Conservation (phyloP, 495 filamentous ascomycete genomes). For the Talaromyces liani region DNA sequence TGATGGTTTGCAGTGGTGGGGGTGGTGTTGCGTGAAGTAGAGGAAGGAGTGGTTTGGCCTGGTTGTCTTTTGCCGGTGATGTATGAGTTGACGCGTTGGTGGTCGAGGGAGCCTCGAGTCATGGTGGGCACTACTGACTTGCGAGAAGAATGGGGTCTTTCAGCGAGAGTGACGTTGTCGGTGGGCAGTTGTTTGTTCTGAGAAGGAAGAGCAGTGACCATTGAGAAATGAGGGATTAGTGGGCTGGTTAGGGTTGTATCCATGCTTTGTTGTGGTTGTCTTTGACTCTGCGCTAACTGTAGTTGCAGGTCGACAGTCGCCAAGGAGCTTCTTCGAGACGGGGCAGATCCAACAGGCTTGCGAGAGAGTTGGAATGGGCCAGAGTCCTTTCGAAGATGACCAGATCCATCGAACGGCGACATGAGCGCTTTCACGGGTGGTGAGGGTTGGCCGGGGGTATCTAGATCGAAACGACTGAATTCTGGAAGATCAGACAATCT, state of each 20-base stretch:
- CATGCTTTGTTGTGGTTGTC: background rate
- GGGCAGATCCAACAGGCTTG: conserved; percentile 34
- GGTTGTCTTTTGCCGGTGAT: background rate
- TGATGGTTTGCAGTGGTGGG: conserved; percentile 4
- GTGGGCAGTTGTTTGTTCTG: background rate
- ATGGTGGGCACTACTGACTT: background rate
- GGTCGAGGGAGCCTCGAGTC: background rate
- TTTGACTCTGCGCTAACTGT: conserved; percentile 11
- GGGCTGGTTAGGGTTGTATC: conserved; percentile 12
- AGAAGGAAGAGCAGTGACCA: conserved; percentile 11
- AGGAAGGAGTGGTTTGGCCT: conserved; percentile 12
- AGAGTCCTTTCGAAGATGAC: conserved; percentile 12
- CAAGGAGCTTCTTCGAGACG: conserved; percentile 22
- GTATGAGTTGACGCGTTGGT: background rate
- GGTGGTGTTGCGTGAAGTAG: conserved; percentile 12
- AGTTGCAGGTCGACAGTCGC: conserved; percentile 20
- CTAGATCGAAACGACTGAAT: conserved; percentile 30
- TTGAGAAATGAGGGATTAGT: conserved; percentile 38
- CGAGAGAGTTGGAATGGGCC: conserved; percentile 28
- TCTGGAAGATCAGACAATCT: conserved; percentile 52
- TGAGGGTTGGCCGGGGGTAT: conserved; percentile 15
- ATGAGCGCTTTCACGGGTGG: conserved; percentile 24
- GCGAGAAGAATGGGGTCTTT: background rate
- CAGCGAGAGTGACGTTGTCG: background rate
- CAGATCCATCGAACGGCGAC: conserved; percentile 16